phyloP scores from a whole-genome alignment of 2,329 filamentous ascomycete species.

The Sclerotinia minor region DNA sequence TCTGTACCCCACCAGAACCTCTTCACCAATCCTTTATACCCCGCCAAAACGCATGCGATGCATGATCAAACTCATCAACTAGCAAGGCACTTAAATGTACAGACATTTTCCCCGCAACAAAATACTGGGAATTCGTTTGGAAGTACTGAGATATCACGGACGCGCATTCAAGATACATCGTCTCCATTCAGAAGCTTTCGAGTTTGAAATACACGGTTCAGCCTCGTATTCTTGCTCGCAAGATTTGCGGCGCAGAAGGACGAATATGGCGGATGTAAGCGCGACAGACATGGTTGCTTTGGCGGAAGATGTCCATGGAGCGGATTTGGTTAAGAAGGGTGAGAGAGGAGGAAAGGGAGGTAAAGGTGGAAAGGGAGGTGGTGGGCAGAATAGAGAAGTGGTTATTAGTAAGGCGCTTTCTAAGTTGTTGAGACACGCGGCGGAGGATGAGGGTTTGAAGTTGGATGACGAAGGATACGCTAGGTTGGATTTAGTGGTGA shows the following conservation, averaged over 20 bases:
- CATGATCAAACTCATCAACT: not conserved
- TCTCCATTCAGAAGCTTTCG: not conserved
- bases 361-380: not conserved
- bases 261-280: not conserved
- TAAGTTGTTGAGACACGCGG: conserved; percentile 42
- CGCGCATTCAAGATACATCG: not conserved
- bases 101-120: not conserved
- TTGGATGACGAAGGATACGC: conserved; percentile 62
- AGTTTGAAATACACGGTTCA: not conserved
- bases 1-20: conserved; percentile 1
- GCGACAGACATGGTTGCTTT: not conserved
- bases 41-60: not conserved
- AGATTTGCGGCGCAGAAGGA: not conserved
- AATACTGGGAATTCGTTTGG: not conserved
- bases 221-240: not conserved
- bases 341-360: not conserved
- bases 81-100: not conserved
- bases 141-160: not conserved
- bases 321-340: not conserved
- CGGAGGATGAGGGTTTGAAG: conserved; percentile 53
- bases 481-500: conserved; percentile 58
- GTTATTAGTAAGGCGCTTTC: conserved; percentile 41
- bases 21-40: conserved; percentile 1
- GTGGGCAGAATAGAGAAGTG: conserved; percentile 36
- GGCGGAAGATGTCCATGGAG: not conserved